A percentile compares a stretch with the other conserved stretches of the same genome.
These are phyloP conservation scores for Aureobasidium leucospermi DNA, from an alignment of 2,329 filamentous ascomycete species.

Conservation along the genomic window DNA sequence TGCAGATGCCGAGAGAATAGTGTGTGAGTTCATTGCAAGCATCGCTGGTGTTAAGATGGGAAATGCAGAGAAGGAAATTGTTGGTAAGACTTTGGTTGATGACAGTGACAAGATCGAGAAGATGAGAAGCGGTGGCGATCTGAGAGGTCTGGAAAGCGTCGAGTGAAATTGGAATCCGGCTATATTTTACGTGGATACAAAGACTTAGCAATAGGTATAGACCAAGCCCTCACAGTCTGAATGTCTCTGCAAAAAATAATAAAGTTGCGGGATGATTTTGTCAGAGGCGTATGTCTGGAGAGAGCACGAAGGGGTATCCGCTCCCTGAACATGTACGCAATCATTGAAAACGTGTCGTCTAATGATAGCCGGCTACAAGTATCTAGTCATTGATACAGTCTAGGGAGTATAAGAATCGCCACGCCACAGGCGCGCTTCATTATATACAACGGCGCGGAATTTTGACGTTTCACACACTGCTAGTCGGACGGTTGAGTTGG, in stretches of 20 bases:
- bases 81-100: slow-evolving; percentile 18
- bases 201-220: no score
- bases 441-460: neutral
- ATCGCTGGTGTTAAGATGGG: slow-evolving; percentile 26
- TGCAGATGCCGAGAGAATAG: slow-evolving; percentile 30
- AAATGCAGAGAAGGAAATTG: slow-evolving; percentile 19
- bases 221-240: no score
- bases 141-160: slow-evolving; percentile 27
- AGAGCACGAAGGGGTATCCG: no score
- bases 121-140: slow-evolving; percentile 31
- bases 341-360: no score
- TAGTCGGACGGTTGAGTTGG: neutral
- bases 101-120: slow-evolving; percentile 21
- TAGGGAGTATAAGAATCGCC: neutral
- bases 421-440: neutral
- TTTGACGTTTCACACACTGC: neutral
- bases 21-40: slow-evolving; percentile 33
- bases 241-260: no score
- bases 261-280: no score
- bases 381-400: no score
- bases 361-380: no score
- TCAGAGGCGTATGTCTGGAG: no score
- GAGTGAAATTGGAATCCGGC: slow-evolving; percentile 7
- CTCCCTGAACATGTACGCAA: no score
- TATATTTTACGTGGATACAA: no score